phyloP scores from a whole-genome alignment of 2,329 filamentous ascomycete species.

The Calonectria pseudoturangicola region DNA sequence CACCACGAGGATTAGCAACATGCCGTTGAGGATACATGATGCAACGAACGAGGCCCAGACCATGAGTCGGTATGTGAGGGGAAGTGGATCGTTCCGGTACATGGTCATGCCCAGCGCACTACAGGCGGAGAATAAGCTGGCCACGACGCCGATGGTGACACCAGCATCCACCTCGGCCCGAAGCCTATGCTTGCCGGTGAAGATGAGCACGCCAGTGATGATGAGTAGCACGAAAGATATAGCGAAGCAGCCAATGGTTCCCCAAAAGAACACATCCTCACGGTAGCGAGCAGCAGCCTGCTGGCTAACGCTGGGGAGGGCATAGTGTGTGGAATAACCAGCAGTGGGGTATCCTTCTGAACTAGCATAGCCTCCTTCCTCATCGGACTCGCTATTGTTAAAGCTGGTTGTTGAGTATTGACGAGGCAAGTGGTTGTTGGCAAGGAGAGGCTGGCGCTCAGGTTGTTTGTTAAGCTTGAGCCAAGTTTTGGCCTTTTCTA shows the following conservation, averaged over 20 bases:
- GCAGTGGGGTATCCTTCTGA: constrained; percentile 69
- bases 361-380: constrained; percentile 71
- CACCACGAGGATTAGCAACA: constrained; percentile 65
- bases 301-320: constrained; percentile 71
- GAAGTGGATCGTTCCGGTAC: constrained; percentile 68
- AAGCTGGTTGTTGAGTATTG: constrained; percentile 57
- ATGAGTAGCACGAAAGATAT: constrained; percentile 78
- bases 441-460: constrained; percentile 57
- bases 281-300: constrained; percentile 70
- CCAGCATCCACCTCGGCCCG: constrained; percentile 84
- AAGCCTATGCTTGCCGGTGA: constrained; percentile 80
- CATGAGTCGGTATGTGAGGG: constrained; percentile 65
- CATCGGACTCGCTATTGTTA: constrained; percentile 62
- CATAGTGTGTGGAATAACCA: constrained; percentile 74
- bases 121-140: constrained; percentile 79
- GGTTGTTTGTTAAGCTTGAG: constrained; percentile 59
- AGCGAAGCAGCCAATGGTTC: constrained; percentile 72
- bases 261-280: constrained; percentile 73
- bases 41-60: constrained; percentile 61
- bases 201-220: constrained; percentile 79
- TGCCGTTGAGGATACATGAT: constrained; percentile 65
- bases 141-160: constrained; percentile 80
- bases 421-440: constrained; percentile 48
- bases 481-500: constrained; percentile 72
- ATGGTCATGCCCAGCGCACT: constrained; percentile 76